phyloP scores from a whole-genome alignment of 441 rosid species.

The Lepidium campestre region DNA sequence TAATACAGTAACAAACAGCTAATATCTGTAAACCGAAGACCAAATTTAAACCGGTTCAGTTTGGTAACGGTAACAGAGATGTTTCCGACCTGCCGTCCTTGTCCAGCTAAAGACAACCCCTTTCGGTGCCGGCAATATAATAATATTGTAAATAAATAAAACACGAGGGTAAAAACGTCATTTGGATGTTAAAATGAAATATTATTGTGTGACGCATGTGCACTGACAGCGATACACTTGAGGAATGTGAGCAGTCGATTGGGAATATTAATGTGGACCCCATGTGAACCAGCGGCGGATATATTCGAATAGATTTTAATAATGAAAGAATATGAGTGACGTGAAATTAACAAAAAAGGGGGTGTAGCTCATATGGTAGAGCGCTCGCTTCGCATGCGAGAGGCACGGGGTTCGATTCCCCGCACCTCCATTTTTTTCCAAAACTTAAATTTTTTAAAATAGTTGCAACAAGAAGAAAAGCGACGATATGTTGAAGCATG shows the following conservation, averaged over 20 bases:
- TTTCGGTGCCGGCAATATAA: not conserved
- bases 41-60: not conserved
- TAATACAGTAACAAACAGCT: not conserved
- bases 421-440: slow-evolving; percentile 62
- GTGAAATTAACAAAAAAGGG: slow-evolving; percentile 12
- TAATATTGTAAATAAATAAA: not conserved
- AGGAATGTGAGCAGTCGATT: slow-evolving; percentile 3
- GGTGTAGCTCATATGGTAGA: slow-evolving; percentile 99
- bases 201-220: slow-evolving; percentile 23
- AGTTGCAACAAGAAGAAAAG: not conserved
- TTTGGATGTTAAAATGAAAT: not conserved
- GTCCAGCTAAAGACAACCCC: slow-evolving; percentile 28
- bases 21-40: not conserved
- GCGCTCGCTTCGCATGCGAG: slow-evolving; percentile 98
- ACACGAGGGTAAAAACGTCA: not conserved
- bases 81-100: slow-evolving; percentile 27
- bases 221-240: slow-evolving; percentile 6
- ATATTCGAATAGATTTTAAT: not conserved
- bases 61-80: not conserved
- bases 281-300: not conserved
- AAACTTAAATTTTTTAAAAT: no score
- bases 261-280: slow-evolving; percentile 1
- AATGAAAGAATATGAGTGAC: fast-evolving
- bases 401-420: slow-evolving; percentile 85
- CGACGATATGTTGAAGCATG: no score